Evolutionary conservation across 2,329 filamentous ascomycete genomes (phyloP), one percentile per base, ranked within the genome.

Genomic region (Fusarium secorum): DNA sequence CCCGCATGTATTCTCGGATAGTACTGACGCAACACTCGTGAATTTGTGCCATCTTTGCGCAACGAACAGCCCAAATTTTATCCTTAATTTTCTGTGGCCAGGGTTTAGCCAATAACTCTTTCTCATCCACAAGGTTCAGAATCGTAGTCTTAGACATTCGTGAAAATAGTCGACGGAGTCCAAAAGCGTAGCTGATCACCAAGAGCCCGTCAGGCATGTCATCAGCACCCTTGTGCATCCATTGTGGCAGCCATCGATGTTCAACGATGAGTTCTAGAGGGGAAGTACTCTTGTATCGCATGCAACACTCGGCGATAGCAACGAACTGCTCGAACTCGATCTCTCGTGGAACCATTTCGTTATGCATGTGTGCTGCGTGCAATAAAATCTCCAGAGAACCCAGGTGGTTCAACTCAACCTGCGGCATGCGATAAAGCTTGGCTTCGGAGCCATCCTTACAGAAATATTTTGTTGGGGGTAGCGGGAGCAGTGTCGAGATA

Each of bases 151-250:
- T 86, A 11, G 85, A 84, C 78, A 85, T 81, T 46, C 84, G 79
- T 1, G 81, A 82, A 57, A 88, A 88, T 7, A 87, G 79, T 22
- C 82, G 77, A 14, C 84, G 78, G 20, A 83, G 72, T 7, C 86
- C 85, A 74, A 88, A 88, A 0, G 83, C 84, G 68, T 86, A 88
- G 69, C 83, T 85, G 49, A 88, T 86, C 20, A 87, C 77, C 53
- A 88, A 73, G 3, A 87, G 79, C 0, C 83, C 86, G 44, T 85
- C 84, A 0, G 84, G 81, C 79, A 85, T 84, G 44, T 83, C 81
- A n/a, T 85, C 83, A 2, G 80, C 81, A 4, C 82, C 82, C 59
- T 80, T 80, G 66, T 85, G 82, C 72, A 85, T 80, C 86, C 85
- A 88, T 45, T 84, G 81, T 3, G 85, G 85, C 22, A 88, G 71